These are phyloP conservation scores for Funneliformis mosseae DNA, from an alignment of 192 early-diverging fungal species.

Conservation along the genomic window DNA sequence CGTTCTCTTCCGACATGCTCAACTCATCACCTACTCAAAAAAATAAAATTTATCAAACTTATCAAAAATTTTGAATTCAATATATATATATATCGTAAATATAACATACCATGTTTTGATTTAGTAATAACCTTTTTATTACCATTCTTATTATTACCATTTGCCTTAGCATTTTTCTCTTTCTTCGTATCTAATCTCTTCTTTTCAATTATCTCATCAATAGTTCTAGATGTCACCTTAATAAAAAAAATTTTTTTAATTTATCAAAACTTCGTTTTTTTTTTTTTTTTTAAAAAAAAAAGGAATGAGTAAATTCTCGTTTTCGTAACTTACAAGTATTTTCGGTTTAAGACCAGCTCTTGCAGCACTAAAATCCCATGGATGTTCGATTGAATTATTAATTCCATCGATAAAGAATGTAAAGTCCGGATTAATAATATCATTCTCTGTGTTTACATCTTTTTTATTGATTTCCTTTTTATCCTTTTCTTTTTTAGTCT, in stretches of 20 bases:
- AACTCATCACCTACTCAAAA: not conserved
- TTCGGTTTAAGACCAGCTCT: conserved; percentile 70
- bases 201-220: conserved; percentile 16
- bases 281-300: too few species aligned
- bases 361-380: conserved; percentile 83
- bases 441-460: conserved; percentile 44
- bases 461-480: conserved; percentile 30
- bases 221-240: not conserved
- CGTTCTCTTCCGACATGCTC: conserved; percentile 41
- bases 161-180: not conserved
- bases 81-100: too few species aligned
- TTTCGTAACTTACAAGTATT: conserved; percentile 43
- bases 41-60: not conserved
- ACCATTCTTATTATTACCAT: not conserved
- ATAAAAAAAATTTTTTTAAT: too few species aligned
- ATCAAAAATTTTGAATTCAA: too few species aligned
- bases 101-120: not conserved
- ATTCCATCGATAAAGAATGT: conserved; percentile 79
- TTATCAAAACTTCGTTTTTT: too few species aligned
- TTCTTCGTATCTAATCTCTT: not conserved
- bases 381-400: conserved; percentile 56
- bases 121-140: not conserved
- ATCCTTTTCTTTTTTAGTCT: conserved; percentile 38
- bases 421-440: conserved; percentile 73
- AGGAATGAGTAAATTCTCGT: too few species aligned